A percentile compares a stretch with the other conserved stretches of the same genome.
Conservation (phyloP, 805 yeast species). For the Vanderwaltozyma yarrowii region DNA sequence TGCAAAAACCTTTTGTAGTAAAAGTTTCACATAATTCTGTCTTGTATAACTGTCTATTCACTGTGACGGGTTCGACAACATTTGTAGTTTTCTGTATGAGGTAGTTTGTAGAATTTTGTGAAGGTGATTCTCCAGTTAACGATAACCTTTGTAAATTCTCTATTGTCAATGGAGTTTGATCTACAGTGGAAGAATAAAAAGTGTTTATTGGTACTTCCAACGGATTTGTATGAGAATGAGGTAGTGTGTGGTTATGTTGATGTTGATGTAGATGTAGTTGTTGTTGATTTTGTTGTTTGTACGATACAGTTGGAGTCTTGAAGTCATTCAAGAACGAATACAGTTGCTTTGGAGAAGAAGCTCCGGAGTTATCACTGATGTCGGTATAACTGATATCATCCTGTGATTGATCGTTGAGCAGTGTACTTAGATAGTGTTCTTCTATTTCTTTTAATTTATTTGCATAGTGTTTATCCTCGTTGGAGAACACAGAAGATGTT, state of each 20-base stretch:
- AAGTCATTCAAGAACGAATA: not conserved
- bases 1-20: conserved; percentile 61
- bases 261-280: too few relatives aligned
- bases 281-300: too few relatives aligned
- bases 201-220: conserved; percentile 21
- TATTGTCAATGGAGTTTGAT: conserved; percentile 20
- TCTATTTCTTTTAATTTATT: conserved; percentile 23
- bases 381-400: not conserved
- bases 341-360: not conserved
- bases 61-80: not conserved
- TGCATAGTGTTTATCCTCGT: conserved; percentile 15
- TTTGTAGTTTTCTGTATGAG: not conserved
- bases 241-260: too few relatives aligned
- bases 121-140: not conserved
- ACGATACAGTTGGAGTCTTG: too few relatives aligned
- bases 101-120: not conserved
- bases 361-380: not conserved
- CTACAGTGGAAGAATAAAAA: conserved; percentile 12
- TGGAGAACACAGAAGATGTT: conserved; percentile 20
- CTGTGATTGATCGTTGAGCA: conserved; percentile 17
- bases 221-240: not conserved
- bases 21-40: conserved; percentile 82
- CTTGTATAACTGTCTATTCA: conserved; percentile 67
- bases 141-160: conserved; percentile 21
- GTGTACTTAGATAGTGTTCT: conserved; percentile 23